Evolutionary conservation across 2,329 filamentous ascomycete genomes (phyloP).

Genomic region (Pseudogymnoascus sp.): DNA sequence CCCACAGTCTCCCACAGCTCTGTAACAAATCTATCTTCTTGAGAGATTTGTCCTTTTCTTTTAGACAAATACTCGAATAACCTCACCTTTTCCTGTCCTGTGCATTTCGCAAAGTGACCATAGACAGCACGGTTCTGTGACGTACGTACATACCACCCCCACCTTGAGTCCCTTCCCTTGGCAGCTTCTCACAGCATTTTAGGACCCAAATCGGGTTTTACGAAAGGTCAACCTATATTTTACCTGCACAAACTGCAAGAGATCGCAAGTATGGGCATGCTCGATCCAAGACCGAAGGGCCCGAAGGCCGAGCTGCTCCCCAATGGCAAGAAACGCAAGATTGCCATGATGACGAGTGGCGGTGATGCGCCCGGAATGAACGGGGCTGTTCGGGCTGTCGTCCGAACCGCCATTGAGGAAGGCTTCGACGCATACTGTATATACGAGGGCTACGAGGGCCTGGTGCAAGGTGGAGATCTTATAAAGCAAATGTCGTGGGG

Average conservation of each 20-base stretch:
- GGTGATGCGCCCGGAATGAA: constrained; percentile 72
- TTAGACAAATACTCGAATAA: neutral
- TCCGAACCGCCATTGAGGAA: constrained; percentile 82
- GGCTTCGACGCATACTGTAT: constrained; percentile 72
- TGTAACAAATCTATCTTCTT: neutral
- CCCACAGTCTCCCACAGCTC: neutral
- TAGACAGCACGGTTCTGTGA: neutral
- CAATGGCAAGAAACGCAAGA: constrained; percentile 30
- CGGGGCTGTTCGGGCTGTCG: constrained; percentile 63
- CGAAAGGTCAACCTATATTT: neutral
- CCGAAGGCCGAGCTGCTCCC: constrained; percentile 1
- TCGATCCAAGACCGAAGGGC: neutral
- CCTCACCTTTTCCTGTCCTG: neutral
- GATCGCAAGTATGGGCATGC: constrained; percentile 2
- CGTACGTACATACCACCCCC: constrained; percentile 1
- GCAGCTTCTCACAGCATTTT: constrained; percentile 2
- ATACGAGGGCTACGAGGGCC: constrained; percentile 92
- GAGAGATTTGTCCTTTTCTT: neutral
- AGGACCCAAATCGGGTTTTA: neutral
- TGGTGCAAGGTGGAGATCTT: constrained; percentile 80
- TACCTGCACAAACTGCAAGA: neutral
- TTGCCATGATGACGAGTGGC: constrained; percentile 66
- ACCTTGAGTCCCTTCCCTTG: neutral
- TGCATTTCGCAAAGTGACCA: neutral
- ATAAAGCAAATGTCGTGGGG: constrained; percentile 87